Evolutionary conservation across 2,329 filamentous ascomycete genomes (phyloP).

Genomic region (Cadophora sp.): DNA sequence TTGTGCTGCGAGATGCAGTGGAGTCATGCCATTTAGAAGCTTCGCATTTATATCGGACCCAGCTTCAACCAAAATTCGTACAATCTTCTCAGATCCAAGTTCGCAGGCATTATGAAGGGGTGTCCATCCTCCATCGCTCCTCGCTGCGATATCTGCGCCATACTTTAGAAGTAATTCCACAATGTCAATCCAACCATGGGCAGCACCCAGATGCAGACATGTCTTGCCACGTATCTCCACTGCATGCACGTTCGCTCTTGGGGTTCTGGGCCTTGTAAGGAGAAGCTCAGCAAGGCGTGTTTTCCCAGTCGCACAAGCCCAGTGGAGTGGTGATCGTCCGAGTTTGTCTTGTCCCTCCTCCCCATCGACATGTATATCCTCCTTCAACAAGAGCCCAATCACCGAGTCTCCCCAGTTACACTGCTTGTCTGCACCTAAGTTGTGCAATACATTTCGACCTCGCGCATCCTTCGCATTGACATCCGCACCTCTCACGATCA

Average conservation of each 20-base stretch:
- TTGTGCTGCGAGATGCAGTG: constrained; percentile 38
- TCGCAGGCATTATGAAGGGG: constrained; percentile 38
- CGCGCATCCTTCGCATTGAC: constrained; percentile 35
- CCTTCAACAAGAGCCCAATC: constrained; percentile 35
- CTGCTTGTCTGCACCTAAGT: constrained; percentile 38
- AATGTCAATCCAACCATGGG: constrained; percentile 37
- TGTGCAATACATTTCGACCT: constrained; percentile 38
- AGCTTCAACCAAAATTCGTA: constrained; percentile 31
- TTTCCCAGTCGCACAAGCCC: constrained; percentile 40
- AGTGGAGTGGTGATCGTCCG: constrained; percentile 35
- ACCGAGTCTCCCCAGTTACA: constrained; percentile 38
- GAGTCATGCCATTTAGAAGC: constrained; percentile 37
- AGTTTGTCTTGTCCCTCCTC: constrained; percentile 34
- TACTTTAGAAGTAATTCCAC: constrained; percentile 35
- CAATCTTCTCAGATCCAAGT: constrained; percentile 34
- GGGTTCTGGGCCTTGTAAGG: constrained; percentile 29
- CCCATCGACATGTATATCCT: constrained; percentile 35
- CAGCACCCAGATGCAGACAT: constrained; percentile 33
- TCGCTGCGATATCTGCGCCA: constrained; percentile 30
- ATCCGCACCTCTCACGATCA: constrained; percentile 37
- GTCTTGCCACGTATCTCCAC: constrained; percentile 38
- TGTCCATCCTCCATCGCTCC: constrained; percentile 36
- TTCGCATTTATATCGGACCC: constrained; percentile 38
- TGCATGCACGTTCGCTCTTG: constrained; percentile 33
- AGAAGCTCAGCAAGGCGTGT: constrained; percentile 34